Evolutionary conservation across 2,329 filamentous ascomycete species (phyloP).

Genomic region (Lizonia empirigonia): DNA sequence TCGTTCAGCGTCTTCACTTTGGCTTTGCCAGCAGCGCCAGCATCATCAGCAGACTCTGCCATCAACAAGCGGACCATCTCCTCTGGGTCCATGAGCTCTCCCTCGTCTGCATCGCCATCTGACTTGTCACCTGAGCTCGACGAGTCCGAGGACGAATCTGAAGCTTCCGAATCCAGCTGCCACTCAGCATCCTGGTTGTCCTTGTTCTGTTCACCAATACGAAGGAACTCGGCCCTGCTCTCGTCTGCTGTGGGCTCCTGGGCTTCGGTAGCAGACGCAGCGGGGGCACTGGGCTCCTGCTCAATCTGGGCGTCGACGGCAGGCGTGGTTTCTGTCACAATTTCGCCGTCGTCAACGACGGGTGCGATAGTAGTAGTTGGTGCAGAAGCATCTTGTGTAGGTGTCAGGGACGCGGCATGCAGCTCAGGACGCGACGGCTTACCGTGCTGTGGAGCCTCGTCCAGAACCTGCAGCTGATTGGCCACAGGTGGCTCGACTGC

Average conservation of each 20-base stretch:
- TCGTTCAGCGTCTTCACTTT: slow-evolving; percentile 85
- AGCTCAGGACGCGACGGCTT: slow-evolving; percentile 33
- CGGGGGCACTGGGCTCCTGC: slow-evolving; percentile 13
- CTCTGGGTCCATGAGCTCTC: slow-evolving; percentile 73
- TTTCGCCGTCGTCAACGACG: slow-evolving; percentile 23
- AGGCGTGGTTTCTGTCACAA: slow-evolving; percentile 23
- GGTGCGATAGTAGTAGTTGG: slow-evolving; percentile 19
- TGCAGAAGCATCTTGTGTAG: slow-evolving; percentile 29
- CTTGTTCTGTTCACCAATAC: slow-evolving; percentile 53
- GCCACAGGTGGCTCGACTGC: slow-evolving; percentile 26
- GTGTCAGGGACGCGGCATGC: slow-evolving; percentile 28
- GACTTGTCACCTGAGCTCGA: slow-evolving; percentile 55
- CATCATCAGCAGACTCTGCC: slow-evolving; percentile 80
- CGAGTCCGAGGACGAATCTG: slow-evolving; percentile 62
- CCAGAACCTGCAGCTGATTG: slow-evolving; percentile 28
- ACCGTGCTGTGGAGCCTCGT: slow-evolving; percentile 35
- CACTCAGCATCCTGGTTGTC: slow-evolving; percentile 72
- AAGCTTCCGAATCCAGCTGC: slow-evolving; percentile 70
- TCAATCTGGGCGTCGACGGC: slow-evolving; percentile 20
- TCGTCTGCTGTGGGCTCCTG: slow-evolving; percentile 27
- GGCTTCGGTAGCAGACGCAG: slow-evolving; percentile 13
- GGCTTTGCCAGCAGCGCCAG: slow-evolving; percentile 67
- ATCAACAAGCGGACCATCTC: slow-evolving; percentile 86
- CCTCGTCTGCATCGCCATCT: slow-evolving; percentile 67
- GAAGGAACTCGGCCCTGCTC: slow-evolving; percentile 51